Base-by-base conservation (phyloP, 2,329 filamentous ascomycete species). In the Apiospora koreana region DNA sequence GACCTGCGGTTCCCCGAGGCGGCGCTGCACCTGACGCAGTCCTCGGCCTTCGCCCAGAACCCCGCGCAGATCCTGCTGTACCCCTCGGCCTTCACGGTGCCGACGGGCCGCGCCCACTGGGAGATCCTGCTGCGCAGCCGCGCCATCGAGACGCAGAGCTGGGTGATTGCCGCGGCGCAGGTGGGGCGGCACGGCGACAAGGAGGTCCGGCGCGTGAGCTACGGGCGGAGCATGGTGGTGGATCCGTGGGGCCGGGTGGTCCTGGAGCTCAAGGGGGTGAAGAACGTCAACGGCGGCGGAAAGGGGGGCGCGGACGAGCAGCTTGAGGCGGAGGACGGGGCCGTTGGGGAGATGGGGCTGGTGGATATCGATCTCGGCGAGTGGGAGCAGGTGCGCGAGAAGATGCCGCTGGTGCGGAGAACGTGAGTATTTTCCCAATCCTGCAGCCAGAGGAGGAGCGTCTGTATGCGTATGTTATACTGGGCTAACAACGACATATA, bases 131-230 rank as follows among this genome's bases (percentile, higher is more conserved):
- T 98, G 18, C 86, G 93, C 38, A 91, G 94, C 3, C 86, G 95
- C 65, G 95, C 95, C 12, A 94, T 98, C 71, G 95, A 98, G 84
- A 94, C 92, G 23, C 93, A 98, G 82, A 90, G 90, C 69, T 98
- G 93, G 84, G 91, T 98, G 1, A 84, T 98, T 72, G 95, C 95
- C 12, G 91, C 95, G 0, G 95, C 94, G 48, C 95, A 98, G 81
- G 88, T 89, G 28, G 95, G 94, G 1, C 80, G 84, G 46, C 94
- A 86, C 73, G 92, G 3, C 12, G 74, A 66, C 76, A 93, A 85
- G 73, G 92, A 3, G 10, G 74, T 66, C 75, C 94, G 91, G 81
- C 86, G 95, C 70, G 87, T 88, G 38, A 97, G 93, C 80, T 97
- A 96, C 81, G 95, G 95, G 0, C 92, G 94, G 79, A 93, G 92